Base-by-base conservation (phyloP, 495 filamentous ascomycete genomes). In the Tuber borchii region DNA sequence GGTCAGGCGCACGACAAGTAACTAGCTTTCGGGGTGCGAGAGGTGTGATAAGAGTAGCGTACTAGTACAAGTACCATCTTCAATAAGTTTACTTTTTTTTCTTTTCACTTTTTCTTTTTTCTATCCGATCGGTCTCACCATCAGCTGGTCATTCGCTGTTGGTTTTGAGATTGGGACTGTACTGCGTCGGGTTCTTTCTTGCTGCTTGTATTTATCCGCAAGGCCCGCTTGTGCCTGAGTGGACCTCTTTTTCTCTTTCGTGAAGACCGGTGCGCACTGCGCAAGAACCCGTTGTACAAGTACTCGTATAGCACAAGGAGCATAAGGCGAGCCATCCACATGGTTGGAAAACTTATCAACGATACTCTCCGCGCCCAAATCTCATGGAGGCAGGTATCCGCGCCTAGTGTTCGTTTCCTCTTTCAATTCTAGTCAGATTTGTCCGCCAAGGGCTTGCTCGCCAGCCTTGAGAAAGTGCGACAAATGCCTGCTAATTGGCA, bases 1-100 rank as follows among this genome's bases (percentile, higher is more conserved):
- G 56, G 56, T 65, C 56, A 65, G 56, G 56, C 56, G 56, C 56
- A 65, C 56, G 12, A 65, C 26, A 65, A 46, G 45, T 46, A 46
- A 31, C 56, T 17, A 65, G 26, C n/a, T 65, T 65, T 16, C 56
- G 56, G 56, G 56, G 56, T 2, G 26, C 56, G 7, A 65, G 56
- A 34, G 12, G 22, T 61, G 51, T 31, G 56, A 65, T 65, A 65
- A 31, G 56, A 65, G 26, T n/a, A n/a, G n/a, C n/a, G n/a, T n/a
- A n/a, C n/a, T n/a, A n/a, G n/a, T 37, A 37, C 34, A 1, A 1
- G 34, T 34, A 65, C 26, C 56, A 12, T 34, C 34, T 65, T 65
- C 26, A 34, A 34, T 65, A 34, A 34, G 56, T 65, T 65, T 65
- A 65, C 56, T 34, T 17, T 34, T 17, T 34, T 17, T 51, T 2